These are phyloP conservation scores for Alternaria brassicae DNA, from an alignment of 2,329 filamentous ascomycete species.

Conservation along the genomic window DNA sequence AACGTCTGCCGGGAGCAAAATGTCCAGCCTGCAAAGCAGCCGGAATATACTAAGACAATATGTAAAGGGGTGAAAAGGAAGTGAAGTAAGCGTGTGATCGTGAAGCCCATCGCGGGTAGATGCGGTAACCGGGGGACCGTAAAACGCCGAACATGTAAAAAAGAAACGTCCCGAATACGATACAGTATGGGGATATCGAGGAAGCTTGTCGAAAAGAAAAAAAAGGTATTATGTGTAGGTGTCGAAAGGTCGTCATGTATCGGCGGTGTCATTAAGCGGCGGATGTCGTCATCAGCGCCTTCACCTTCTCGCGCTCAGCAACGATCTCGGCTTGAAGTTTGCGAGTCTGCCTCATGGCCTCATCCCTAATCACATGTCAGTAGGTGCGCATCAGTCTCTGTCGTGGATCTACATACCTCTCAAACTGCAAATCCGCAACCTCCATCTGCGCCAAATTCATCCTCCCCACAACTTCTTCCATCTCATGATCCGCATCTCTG, in stretches of 20 bases:
- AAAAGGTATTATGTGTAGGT: conserved; percentile 19
- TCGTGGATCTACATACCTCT: conserved; percentile 59
- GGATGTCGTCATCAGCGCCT: conserved; percentile 53
- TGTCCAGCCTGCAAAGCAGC: background rate
- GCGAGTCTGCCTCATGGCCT: conserved; percentile 74
- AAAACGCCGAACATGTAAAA: conserved; percentile 17
- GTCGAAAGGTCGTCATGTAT: conserved; percentile 23
- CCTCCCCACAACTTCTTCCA: conserved; percentile 81
- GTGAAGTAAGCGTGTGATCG: conserved; percentile 27
- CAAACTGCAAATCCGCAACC: conserved; percentile 77
- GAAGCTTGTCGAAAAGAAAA: conserved; percentile 1
- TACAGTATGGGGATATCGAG: conserved; percentile 3
- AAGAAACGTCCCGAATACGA: conserved; percentile 12
- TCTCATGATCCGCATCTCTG: conserved; percentile 76
- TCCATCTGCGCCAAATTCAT: conserved; percentile 87
- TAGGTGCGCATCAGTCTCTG: no score
- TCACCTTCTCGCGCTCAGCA: conserved; percentile 67
- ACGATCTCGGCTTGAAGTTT: conserved; percentile 72
- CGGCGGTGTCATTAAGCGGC: conserved; percentile 24
- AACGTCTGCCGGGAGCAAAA: background rate
- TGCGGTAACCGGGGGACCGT: conserved; percentile 10
- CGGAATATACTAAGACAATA: conserved; percentile 19
- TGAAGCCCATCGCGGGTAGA: conserved; percentile 24
- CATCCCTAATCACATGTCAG: conserved; percentile 60
- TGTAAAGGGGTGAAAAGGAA: conserved; percentile 16